A percentile compares a stretch with the other conserved stretches of the same genome.
Conservation (phyloP, 257 asterid genomes). For the Eucommia ulmoides region DNA sequence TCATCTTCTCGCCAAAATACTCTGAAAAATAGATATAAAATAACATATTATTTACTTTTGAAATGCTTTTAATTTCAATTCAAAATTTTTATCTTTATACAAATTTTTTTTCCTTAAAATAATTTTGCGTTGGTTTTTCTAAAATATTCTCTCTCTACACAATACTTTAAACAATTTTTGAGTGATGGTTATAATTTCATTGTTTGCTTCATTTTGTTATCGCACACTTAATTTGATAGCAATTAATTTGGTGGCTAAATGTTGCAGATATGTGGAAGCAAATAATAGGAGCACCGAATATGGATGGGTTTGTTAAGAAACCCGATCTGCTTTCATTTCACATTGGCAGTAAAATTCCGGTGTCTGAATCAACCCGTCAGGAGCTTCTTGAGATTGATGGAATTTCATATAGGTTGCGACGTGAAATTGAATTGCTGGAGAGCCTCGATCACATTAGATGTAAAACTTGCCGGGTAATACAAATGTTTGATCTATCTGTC, state of each 20-base stretch:
- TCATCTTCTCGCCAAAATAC: no score
- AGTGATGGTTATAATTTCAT: no score
- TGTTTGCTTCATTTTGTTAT: no score
- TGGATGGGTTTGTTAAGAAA: slow-evolving; percentile 66
- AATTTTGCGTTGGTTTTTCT: no score
- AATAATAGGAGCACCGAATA: slow-evolving; percentile 64
- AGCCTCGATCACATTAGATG: slow-evolving; percentile 70
- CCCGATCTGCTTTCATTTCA: slow-evolving; percentile 93
- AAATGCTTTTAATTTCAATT: no score
- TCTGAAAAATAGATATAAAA: no score
- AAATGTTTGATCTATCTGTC: neutral
- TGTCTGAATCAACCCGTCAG: slow-evolving; percentile 80
- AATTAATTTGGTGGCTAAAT: slow-evolving; percentile 2
- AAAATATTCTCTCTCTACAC: no score
- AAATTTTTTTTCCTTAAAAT: no score
- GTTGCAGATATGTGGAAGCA: slow-evolving; percentile 89
- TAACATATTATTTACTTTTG: no score
- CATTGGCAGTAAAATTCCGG: slow-evolving; percentile 87
- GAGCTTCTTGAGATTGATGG: slow-evolving; percentile 99
- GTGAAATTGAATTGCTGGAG: slow-evolving; percentile 87
- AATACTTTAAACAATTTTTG: neutral
- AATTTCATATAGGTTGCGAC: slow-evolving; percentile 72
- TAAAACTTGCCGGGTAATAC: slow-evolving; percentile 73
- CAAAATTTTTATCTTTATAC: no score
- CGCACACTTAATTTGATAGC: no score